Conservation (phyloP, 805 yeast species). For the Starmerella cellae region DNA sequence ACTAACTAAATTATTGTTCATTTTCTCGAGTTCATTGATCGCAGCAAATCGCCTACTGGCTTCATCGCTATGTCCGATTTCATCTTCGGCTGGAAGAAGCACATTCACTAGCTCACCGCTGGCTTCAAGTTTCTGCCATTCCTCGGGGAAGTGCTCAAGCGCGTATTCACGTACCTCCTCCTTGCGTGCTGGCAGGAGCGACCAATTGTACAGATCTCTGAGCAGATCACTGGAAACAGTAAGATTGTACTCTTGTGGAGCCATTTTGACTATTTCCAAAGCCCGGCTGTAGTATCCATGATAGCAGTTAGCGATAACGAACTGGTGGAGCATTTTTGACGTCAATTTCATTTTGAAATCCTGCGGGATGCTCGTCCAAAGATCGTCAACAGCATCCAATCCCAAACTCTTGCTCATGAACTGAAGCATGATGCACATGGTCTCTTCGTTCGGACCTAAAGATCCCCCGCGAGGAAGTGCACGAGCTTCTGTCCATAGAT, state of each 20-base stretch:
- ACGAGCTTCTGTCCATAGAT: constrained; percentile 46
- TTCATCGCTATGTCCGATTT: constrained; percentile 20
- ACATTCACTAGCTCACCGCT: constrained; percentile 24
- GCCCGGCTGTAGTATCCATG: constrained; percentile 50
- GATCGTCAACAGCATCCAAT: constrained; percentile 42
- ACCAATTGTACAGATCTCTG: constrained; percentile 33
- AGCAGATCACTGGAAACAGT: constrained; percentile 21
- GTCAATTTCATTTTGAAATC: constrained; percentile 40
- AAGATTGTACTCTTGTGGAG: constrained; percentile 28
- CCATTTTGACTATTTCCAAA: constrained; percentile 35
- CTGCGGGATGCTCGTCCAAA: constrained; percentile 48
- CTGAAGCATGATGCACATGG: constrained; percentile 54
- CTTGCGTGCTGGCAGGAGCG: constrained; percentile 30
- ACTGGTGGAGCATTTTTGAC: constrained; percentile 42
- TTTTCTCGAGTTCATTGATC: constrained; percentile 19
- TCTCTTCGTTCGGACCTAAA: constrained; percentile 41
- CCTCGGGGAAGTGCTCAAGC: constrained; percentile 22
- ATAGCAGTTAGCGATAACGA: constrained; percentile 55
- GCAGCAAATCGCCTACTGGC: constrained; percentile 19
- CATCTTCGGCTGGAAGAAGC: constrained; percentile 26
- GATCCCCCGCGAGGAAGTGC: constrained; percentile 38
- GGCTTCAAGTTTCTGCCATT: constrained; percentile 31
- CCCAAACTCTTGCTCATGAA: constrained; percentile 40
- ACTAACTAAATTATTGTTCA: background rate
- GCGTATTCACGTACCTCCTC: constrained; percentile 33